These are phyloP conservation scores for Nidula microcarpa DNA, from an alignment of 768 basidiomycete genomes.

Conservation along the genomic window DNA sequence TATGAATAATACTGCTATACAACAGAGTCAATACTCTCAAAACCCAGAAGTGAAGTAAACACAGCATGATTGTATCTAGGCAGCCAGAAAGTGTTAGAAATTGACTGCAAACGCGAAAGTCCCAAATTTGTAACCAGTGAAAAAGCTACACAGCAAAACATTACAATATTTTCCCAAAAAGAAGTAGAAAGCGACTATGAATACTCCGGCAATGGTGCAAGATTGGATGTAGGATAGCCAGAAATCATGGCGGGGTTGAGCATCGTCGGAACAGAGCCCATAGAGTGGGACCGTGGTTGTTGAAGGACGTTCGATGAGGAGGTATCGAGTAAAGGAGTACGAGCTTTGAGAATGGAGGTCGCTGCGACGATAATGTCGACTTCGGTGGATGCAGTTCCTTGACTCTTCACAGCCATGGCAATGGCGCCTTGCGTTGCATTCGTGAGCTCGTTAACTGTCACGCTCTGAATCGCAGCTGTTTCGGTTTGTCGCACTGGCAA, in stretches of 20 bases:
- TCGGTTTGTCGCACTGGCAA: conserved; percentile 33
- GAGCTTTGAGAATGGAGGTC: conserved; percentile 43
- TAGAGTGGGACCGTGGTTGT: conserved; percentile 13
- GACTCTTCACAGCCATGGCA: conserved; percentile 77
- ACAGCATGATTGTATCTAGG: background rate
- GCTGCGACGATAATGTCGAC: conserved; percentile 81
- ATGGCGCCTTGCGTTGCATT: conserved; percentile 63
- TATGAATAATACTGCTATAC: conserved; percentile 21
- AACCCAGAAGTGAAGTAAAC: background rate
- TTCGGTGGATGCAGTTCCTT: conserved; percentile 69
- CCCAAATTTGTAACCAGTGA: background rate
- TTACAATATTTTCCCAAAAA: background rate
- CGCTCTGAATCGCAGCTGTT: conserved; percentile 39
- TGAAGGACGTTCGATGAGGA: conserved; percentile 15
- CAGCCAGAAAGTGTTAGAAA: background rate
- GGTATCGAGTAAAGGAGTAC: conserved; percentile 25
- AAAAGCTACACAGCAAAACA: background rate
- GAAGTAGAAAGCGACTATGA: conserved; percentile 18
- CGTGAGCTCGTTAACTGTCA: conserved; percentile 48
- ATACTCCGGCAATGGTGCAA: conserved; percentile 40
- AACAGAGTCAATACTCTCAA: conserved; percentile 2
- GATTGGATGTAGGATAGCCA: conserved; percentile 20
- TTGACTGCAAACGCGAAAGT: background rate
- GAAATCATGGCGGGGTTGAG: conserved; percentile 13
- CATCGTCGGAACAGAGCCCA: conserved; percentile 14